Conservation (phyloP, 1,284 basidiomycete species). For the Peniophora sp. region DNA sequence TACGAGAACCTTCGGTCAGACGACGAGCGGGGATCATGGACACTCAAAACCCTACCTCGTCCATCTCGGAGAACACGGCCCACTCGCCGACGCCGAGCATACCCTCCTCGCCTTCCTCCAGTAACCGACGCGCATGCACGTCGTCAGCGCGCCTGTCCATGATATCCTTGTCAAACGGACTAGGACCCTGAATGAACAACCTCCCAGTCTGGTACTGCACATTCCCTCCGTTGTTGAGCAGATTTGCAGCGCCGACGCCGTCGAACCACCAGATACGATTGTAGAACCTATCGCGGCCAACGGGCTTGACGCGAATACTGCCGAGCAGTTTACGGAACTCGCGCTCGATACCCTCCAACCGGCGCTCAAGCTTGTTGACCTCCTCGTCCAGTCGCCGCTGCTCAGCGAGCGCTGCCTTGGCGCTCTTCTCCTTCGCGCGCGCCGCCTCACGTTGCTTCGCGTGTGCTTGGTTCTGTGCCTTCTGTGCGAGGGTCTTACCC, state of each 20-base stretch:
- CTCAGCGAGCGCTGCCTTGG: conserved; percentile 66
- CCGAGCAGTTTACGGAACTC: conserved; percentile 87
- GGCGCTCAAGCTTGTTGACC: conserved; percentile 68
- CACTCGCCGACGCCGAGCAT: conserved; percentile 75
- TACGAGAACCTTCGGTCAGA: conserved; percentile 22
- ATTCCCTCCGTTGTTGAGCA: conserved; percentile 67
- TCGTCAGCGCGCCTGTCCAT: conserved; percentile 55
- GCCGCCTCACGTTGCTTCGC: conserved; percentile 73
- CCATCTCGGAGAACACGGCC: conserved; percentile 81
- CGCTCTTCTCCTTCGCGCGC: conserved; percentile 62
- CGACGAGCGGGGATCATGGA: not conserved
- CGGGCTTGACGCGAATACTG: conserved; percentile 76
- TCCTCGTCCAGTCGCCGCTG: conserved; percentile 84
- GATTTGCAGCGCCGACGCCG: conserved; percentile 80
- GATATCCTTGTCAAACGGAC: conserved; percentile 67
- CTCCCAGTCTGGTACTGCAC: conserved; percentile 83
- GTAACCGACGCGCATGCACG: conserved; percentile 47
- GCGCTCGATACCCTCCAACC: conserved; percentile 83
- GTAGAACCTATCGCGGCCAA: conserved; percentile 90
- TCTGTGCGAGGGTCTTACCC: conserved; percentile 18
- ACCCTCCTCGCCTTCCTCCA: conserved; percentile 74
- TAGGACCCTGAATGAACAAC: conserved; percentile 86
- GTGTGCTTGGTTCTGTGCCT: conserved; percentile 33
- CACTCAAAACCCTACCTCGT: conserved; percentile 55
- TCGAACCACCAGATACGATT: conserved; percentile 99